These are phyloP conservation scores for Chalaropsis ovoidea DNA, from an alignment of 2,329 filamentous ascomycete genomes.

Conservation along the genomic window DNA sequence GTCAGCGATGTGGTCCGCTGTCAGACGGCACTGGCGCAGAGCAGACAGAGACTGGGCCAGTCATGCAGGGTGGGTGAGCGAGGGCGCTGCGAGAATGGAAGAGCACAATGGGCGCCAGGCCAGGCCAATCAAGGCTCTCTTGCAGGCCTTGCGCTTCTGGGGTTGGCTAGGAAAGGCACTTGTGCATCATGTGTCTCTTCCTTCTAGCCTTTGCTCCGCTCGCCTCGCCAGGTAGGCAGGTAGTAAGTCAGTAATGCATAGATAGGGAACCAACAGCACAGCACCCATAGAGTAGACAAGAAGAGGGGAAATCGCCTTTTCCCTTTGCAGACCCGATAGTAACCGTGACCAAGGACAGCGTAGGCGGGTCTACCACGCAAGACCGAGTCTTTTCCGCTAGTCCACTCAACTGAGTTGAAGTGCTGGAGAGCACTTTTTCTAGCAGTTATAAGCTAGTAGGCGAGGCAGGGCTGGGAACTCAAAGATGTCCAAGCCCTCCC, in stretches of 20 bases:
- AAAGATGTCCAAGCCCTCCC: too few species aligned
- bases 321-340: not conserved
- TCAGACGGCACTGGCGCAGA: not conserved
- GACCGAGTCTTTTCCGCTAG: too few species aligned
- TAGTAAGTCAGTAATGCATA: not conserved
- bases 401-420: too few species aligned
- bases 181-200: slow-evolving; percentile 8
- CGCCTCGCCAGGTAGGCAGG: not conserved
- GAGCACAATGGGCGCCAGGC: not conserved
- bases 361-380: too few species aligned
- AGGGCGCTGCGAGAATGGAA: not conserved
- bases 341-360: too few species aligned
- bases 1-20: not conserved
- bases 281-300: not conserved
- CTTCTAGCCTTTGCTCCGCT: not conserved
- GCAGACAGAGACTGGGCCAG: not conserved
- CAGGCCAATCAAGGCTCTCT: not conserved
- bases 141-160: not conserved
- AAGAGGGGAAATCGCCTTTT: not conserved
- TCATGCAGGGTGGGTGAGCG: too few species aligned
- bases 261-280: not conserved
- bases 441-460: too few species aligned
- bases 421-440: too few species aligned
- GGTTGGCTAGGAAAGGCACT: not conserved
- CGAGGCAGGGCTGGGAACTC: too few species aligned